Conservation (phyloP, 2,329 filamentous ascomycete species). For the Stagonosporopsis rhizophila region DNA sequence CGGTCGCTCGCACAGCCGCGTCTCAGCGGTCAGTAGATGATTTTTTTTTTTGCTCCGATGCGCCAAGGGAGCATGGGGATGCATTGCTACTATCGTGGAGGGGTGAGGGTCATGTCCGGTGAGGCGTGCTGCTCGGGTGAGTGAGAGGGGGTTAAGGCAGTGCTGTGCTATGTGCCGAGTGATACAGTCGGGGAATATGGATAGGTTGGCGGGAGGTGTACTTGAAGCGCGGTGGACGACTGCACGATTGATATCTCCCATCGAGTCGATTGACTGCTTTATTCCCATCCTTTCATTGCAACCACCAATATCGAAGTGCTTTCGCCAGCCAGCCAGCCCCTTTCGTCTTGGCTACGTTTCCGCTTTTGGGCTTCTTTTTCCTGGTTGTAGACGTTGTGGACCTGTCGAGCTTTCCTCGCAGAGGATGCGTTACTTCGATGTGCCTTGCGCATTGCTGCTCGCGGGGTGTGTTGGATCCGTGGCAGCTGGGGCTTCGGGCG, state of each 20-base stretch:
- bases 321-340: too few relatives aligned
- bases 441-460: constrained; percentile 1
- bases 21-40: not conserved
- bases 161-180: constrained; percentile 5
- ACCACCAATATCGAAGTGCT: too few relatives aligned
- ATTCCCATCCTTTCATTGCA: too few relatives aligned
- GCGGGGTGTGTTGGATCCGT: not conserved
- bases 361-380: not conserved
- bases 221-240: not conserved
- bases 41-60: not conserved
- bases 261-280: too few relatives aligned
- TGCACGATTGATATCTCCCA: not conserved
- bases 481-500: constrained; percentile 11
- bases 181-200: not conserved
- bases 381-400: not conserved
- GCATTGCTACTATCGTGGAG: not conserved
- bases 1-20: not conserved
- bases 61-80: constrained; percentile 1
- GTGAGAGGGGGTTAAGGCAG: too few relatives aligned
- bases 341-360: too few relatives aligned
- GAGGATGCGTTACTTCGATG: constrained; percentile 1
- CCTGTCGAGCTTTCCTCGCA: not conserved
- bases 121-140: constrained; percentile 4
- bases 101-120: too few relatives aligned
- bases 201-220: not conserved